These are phyloP conservation scores for Alternaria arborescens DNA, from an alignment of 2,329 filamentous ascomycete species.

Conservation along the genomic window DNA sequence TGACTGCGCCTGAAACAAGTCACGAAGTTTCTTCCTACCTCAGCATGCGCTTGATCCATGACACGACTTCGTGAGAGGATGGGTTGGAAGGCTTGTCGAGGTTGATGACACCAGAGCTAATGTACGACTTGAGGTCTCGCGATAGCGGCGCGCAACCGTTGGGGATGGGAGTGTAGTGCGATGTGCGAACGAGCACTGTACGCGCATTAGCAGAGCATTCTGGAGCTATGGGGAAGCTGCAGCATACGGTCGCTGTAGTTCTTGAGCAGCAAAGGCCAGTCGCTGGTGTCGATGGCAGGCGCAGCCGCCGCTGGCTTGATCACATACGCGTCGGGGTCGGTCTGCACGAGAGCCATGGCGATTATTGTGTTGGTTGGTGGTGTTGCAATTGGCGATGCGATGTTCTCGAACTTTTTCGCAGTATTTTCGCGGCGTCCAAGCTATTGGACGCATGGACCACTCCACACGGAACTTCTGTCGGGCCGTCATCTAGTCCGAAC, in stretches of 20 bases:
- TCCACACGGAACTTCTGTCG: conserved; percentile 7
- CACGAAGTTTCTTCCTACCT: conserved; percentile 62
- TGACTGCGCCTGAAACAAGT: not conserved
- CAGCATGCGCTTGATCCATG: conserved; percentile 98
- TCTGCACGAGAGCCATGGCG: conserved; percentile 50
- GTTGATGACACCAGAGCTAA: conserved; percentile 98
- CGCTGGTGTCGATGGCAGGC: conserved; percentile 82
- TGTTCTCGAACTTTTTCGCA: conserved; percentile 38
- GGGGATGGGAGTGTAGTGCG: conserved; percentile 96
- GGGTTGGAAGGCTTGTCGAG: conserved; percentile 97
- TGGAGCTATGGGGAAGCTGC: conserved; percentile 43
- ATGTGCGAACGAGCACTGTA: conserved; percentile 87
- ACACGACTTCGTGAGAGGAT: conserved; percentile 97
- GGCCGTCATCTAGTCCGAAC: conserved; percentile 6
- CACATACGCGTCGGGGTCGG: conserved; percentile 72
- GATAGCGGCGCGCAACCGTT: conserved; percentile 90
- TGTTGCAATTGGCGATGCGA: conserved; percentile 40
- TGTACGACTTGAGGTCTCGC: conserved; percentile 95
- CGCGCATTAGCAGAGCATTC: conserved; percentile 32
- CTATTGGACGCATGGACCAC: conserved; percentile 16
- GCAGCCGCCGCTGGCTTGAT: conserved; percentile 91
- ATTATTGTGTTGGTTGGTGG: conserved; percentile 28
- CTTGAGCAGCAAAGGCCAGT: conserved; percentile 93
- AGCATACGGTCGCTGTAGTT: conserved; percentile 90
- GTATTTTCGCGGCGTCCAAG: conserved; percentile 23